Evolutionary conservation across 768 basidiomycete species (phyloP).

Genomic region (Leccinum broughii): DNA sequence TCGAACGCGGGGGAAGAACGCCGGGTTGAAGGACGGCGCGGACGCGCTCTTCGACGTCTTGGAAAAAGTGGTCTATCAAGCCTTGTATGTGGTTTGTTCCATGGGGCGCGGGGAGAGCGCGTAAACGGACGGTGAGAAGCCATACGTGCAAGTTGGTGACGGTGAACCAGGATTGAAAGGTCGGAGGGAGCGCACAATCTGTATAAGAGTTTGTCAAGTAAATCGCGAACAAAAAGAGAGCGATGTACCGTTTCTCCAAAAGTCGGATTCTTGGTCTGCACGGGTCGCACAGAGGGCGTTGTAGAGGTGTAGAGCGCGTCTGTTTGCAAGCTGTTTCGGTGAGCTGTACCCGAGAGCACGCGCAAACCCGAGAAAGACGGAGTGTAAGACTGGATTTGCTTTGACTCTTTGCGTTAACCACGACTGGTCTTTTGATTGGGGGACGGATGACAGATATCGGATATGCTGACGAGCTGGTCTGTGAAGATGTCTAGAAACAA

Average conservation of each 20-base stretch:
- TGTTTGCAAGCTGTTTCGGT: conserved; percentile 59
- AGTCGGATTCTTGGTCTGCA: conserved; percentile 58
- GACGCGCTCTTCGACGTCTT: conserved; percentile 89
- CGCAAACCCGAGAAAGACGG: conserved; percentile 49
- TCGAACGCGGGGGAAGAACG: conserved; percentile 26
- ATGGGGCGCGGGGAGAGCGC: conserved; percentile 70
- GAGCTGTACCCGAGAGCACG: conserved; percentile 59
- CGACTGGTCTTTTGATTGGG: conserved; percentile 31
- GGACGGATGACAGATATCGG: conserved; percentile 15
- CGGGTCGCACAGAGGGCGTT: conserved; percentile 52
- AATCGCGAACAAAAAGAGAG: neutral
- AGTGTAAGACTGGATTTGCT: conserved; percentile 46
- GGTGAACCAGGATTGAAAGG: conserved; percentile 97
- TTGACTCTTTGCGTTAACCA: conserved; percentile 61
- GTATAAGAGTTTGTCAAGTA: neutral
- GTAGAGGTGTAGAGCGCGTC: conserved; percentile 60
- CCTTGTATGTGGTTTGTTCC: conserved; percentile 74
- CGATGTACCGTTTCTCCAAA: conserved; percentile 68
- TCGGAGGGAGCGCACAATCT: conserved; percentile 87
- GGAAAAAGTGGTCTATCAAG: conserved; percentile 92
- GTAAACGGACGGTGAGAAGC: conserved; percentile 85
- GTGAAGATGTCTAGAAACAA: conserved; percentile 5
- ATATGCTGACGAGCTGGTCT: conserved; percentile 10
- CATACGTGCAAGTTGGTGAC: conserved; percentile 91
- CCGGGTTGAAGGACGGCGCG: conserved; percentile 73